Conservation (phyloP, 106 monocot genomes). For the Dioscorea zingiberensis region DNA sequence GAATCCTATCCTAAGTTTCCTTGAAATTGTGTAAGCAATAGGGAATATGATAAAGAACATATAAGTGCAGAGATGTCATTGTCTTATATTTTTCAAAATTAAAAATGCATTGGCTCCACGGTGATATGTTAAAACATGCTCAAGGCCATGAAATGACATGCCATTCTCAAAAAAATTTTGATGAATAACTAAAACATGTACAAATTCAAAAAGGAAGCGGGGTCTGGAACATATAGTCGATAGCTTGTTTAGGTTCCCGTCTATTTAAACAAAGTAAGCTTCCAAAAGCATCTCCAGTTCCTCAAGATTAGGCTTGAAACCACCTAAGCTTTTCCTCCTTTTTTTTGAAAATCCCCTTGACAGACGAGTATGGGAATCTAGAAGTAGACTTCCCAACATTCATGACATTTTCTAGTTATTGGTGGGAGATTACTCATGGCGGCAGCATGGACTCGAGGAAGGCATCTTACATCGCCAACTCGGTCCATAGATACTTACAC, state of each 20-base stretch:
- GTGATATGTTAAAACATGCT: neutral
- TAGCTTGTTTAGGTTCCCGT: slow-evolving; percentile 22
- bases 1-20: no score
- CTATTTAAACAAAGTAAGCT: slow-evolving; percentile 15
- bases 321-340: slow-evolving; percentile 21
- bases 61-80: neutral
- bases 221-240: slow-evolving; percentile 22
- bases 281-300: slow-evolving; percentile 48
- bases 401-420: no score
- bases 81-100: neutral
- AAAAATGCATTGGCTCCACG: neutral
- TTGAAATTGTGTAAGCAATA: neutral
- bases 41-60: neutral
- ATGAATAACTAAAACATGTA: neutral
- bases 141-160: neutral
- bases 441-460: no score
- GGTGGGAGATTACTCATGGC: no score
- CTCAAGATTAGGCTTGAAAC: slow-evolving; percentile 34
- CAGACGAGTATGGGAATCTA: no score
- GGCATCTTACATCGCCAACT: no score
- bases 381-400: no score
- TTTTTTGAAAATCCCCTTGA: no score
- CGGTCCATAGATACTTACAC: no score
- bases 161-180: neutral
- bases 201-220: neutral